phyloP scores from a whole-genome alignment of 164 flowering plant genomes.

The Cinnamomum micranthum region DNA sequence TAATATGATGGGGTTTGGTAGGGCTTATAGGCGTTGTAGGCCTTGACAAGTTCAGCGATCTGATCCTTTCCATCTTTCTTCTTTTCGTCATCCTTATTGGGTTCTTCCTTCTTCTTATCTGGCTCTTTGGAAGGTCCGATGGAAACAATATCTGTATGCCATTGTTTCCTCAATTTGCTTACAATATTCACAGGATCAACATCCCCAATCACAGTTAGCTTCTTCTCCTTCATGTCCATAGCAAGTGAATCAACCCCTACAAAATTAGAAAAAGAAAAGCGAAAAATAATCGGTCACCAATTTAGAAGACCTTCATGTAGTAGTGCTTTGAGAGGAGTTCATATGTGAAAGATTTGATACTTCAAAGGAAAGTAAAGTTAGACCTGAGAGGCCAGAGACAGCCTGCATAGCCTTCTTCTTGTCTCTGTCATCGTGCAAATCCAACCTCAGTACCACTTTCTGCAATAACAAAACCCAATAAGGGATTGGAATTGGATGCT shows the following conservation, averaged over 20 bases:
- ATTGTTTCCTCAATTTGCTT: conserved; percentile 40
- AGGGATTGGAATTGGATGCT: background rate
- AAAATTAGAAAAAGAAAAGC: background rate
- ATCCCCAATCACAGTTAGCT: conserved; percentile 62
- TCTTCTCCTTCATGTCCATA: conserved; percentile 76
- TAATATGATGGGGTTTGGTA: conserved; percentile 39
- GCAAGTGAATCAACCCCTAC: conserved; percentile 76
- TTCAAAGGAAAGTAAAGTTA: background rate
- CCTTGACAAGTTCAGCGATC: conserved; percentile 39
- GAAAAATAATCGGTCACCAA: background rate
- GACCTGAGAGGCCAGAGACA: conserved; percentile 69
- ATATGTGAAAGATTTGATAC: background rate
- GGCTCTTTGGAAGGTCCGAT: conserved; percentile 57
- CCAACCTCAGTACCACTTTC: conserved; percentile 72
- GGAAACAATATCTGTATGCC: conserved; percentile 47
- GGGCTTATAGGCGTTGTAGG: conserved; percentile 59
- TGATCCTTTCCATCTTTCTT: conserved; percentile 13
- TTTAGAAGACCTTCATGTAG: background rate
- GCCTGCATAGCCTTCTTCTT: conserved; percentile 73
- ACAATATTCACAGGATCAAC: conserved; percentile 67
- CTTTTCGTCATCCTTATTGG: conserved; percentile 12
- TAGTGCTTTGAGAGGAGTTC: background rate
- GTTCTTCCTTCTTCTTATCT: conserved; percentile 38
- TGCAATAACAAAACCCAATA: conserved; percentile 22
- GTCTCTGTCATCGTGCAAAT: conserved; percentile 61